Evolutionary conservation across 176 grass and related monocot species (phyloP).

Genomic region (Elymus sibiricus): DNA sequence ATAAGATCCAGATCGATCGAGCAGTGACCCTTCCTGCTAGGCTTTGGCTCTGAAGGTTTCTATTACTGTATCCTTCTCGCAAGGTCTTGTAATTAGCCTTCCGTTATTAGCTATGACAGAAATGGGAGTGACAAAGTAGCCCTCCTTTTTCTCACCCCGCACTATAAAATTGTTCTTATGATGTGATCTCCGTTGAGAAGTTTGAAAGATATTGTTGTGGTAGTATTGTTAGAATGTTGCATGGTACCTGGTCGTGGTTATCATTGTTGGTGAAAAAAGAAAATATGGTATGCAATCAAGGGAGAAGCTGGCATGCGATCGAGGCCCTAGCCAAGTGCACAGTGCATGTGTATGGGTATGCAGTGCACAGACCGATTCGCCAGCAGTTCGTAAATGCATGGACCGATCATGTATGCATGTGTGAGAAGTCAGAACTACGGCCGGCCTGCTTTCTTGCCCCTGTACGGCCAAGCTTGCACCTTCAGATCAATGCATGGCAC

Average conservation of each 20-base stretch:
- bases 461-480: background rate
- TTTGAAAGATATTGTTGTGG: background rate
- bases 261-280: conserved; percentile 17
- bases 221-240: no score
- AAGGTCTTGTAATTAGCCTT: conserved; percentile 31
- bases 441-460: background rate
- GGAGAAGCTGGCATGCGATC: background rate
- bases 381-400: background rate
- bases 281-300: background rate
- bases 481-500: background rate
- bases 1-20: background rate
- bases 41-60: conserved; percentile 26
- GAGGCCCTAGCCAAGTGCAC: background rate
- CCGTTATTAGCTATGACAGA: background rate
- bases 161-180: background rate
- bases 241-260: no score
- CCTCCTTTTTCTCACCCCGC: conserved; percentile 5
- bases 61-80: conserved; percentile 19
- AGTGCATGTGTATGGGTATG: background rate
- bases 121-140: background rate
- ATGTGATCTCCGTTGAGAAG: background rate
- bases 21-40: background rate
- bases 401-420: background rate
- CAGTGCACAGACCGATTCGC: background rate
- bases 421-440: conserved; percentile 8